These are phyloP conservation scores for Suillus brevipes DNA, from an alignment of 768 basidiomycete species.

Conservation along the genomic window DNA sequence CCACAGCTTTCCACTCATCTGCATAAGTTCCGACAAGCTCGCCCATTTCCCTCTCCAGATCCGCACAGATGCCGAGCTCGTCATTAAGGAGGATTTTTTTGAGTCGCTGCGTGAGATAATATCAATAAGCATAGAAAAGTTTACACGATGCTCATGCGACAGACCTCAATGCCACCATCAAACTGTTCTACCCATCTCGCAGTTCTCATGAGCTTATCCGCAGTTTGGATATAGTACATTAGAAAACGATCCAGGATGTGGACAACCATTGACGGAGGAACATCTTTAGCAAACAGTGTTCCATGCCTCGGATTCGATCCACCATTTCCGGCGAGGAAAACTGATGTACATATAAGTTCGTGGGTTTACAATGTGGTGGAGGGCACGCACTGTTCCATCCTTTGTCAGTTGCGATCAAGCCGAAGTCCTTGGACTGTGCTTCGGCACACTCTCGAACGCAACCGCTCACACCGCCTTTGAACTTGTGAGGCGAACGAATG, in stretches of 20 bases:
- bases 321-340: conserved; percentile 74
- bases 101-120: conserved; percentile 45
- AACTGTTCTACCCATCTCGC: conserved; percentile 73
- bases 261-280: conserved; percentile 63
- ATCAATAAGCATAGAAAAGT: background rate
- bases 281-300: conserved; percentile 63
- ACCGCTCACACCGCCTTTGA: conserved; percentile 76
- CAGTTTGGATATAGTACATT: conserved; percentile 70
- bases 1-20: conserved; percentile 70
- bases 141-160: conserved; percentile 4
- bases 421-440: conserved; percentile 75
- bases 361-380: conserved; percentile 2
- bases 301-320: conserved; percentile 63
- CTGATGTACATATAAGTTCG: conserved; percentile 24
- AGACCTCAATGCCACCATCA: conserved; percentile 64
- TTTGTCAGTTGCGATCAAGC: conserved; percentile 74
- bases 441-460: conserved; percentile 79
- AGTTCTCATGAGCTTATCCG: conserved; percentile 70
- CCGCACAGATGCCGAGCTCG: conserved; percentile 67
- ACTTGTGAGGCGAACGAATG: conserved; percentile 67
- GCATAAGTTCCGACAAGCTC: conserved; percentile 63
- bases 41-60: conserved; percentile 68
- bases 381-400: conserved; percentile 62
- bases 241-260: conserved; percentile 65
- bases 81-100: conserved; percentile 66